Evolutionary conservation across 2,329 filamentous ascomycete genomes (phyloP).

Genomic region (Claviceps pazoutovae): DNA sequence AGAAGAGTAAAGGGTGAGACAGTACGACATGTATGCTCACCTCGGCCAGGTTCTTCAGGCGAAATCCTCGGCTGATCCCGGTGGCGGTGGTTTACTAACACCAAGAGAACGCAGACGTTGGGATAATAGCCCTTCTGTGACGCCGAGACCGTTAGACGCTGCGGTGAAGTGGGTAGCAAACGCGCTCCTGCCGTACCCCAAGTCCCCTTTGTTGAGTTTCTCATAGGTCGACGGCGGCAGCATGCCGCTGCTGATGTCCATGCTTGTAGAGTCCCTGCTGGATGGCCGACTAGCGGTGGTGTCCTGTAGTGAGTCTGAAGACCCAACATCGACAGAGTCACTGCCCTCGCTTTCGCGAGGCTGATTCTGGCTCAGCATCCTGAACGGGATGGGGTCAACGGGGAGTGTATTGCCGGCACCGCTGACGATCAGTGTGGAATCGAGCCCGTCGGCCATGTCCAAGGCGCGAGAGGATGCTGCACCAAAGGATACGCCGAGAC

Average conservation of each 20-base stretch:
- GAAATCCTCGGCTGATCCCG: conserved; percentile 4
- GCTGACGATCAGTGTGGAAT: conserved; percentile 4
- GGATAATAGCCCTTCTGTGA: conserved; percentile 51
- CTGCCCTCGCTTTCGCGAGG: conserved; percentile 20
- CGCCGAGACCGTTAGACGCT: conserved; percentile 23
- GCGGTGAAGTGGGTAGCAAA: conserved; percentile 22
- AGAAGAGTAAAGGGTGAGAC: too few species aligned
- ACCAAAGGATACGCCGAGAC: conserved; percentile 33
- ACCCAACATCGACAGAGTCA: conserved; percentile 13
- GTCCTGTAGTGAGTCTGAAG: conserved; percentile 15
- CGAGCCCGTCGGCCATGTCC: conserved; percentile 20
- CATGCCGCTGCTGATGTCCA: conserved; percentile 11
- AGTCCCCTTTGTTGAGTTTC: conserved; percentile 54
- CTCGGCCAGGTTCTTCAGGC: conserved; percentile 1
- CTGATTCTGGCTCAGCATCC: conserved; percentile 19
- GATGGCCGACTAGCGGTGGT: conserved; percentile 20
- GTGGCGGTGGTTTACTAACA: conserved; percentile 18
- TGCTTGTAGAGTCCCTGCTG: conserved; percentile 19
- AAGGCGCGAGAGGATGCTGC: conserved; percentile 16
- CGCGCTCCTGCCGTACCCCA: conserved; percentile 45
- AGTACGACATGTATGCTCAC: neutral
- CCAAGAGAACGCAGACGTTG: conserved; percentile 52
- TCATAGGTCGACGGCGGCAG: conserved; percentile 38
- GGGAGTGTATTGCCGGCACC: conserved; percentile 20
- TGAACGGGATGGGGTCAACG: conserved; percentile 39